These are phyloP conservation scores for Leishmania tropica DNA, from an alignment of 208 protist species.

Conservation along the genomic window DNA sequence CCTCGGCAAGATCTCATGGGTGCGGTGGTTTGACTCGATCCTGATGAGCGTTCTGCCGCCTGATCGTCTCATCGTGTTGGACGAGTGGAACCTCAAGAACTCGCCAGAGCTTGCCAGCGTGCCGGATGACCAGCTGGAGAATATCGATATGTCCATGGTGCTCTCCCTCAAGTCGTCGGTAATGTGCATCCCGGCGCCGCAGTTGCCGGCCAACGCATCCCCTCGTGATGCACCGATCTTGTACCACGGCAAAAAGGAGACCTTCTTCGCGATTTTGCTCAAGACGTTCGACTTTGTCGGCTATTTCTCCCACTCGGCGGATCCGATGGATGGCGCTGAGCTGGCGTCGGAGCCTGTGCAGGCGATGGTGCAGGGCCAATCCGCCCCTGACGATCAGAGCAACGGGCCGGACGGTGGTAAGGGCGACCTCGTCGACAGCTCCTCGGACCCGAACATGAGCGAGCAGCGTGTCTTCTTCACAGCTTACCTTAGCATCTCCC, in stretches of 20 bases:
- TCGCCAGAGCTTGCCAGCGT: constrained; percentile 33
- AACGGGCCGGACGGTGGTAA: constrained; percentile 15
- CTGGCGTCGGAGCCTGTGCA: constrained; percentile 12
- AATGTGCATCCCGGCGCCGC: constrained; percentile 33
- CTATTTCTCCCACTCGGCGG: constrained; percentile 81
- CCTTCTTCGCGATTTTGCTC: constrained; percentile 81
- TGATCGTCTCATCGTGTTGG: constrained; percentile 63
- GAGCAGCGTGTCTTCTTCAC: constrained; percentile 37
- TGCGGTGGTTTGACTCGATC: constrained; percentile 79
- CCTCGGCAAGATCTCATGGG: constrained; percentile 71
- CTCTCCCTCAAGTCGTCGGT: constrained; percentile 44
- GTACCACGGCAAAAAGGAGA: constrained; percentile 72
- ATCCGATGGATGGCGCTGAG: constrained; percentile 28
- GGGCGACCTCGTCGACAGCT: constrained; percentile 5
- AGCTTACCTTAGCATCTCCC: constrained; percentile 57
- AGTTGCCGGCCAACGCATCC: constrained; percentile 24
- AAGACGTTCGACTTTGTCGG: constrained; percentile 91
- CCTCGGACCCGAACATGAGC: constrained; percentile 9
- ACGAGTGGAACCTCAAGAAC: constrained; percentile 74
- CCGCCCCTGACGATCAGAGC: constrained; percentile 10
- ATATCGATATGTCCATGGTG: constrained; percentile 61
- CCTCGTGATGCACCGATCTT: constrained; percentile 34
- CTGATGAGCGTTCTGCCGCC: constrained; percentile 45
- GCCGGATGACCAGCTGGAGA: constrained; percentile 44
- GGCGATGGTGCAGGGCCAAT: constrained; percentile 15